These are phyloP conservation scores for Curvularia sp. DNA, from an alignment of 2,329 filamentous ascomycete genomes.

Conservation along the genomic window DNA sequence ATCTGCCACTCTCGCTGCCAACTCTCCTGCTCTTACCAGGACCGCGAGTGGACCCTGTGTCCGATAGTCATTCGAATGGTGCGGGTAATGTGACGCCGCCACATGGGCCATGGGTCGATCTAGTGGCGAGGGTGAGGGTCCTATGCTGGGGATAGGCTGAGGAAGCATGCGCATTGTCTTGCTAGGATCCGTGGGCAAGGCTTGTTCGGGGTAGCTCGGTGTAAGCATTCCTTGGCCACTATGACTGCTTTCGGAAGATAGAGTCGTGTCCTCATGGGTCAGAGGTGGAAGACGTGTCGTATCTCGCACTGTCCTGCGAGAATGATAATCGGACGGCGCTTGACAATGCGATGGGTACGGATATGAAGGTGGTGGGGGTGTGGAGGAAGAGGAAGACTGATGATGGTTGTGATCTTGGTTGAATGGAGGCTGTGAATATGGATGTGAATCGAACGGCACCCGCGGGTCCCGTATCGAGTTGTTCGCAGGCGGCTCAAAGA, in stretches of 20 bases:
- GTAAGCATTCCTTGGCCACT: constrained; percentile 29
- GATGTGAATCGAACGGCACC: constrained; percentile 27
- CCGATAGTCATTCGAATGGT: constrained; percentile 39
- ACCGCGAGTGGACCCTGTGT: constrained; percentile 47
- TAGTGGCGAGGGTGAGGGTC: constrained; percentile 39
- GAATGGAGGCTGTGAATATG: constrained; percentile 30
- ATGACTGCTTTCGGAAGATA: constrained; percentile 50
- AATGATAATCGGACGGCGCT: constrained; percentile 36
- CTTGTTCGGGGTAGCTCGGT: constrained; percentile 18
- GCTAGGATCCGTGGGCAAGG: constrained; percentile 37
- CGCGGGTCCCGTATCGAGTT: constrained; percentile 31
- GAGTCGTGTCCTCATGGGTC: constrained; percentile 49
- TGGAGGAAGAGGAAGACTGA: constrained; percentile 22
- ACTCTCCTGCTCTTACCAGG: constrained; percentile 48
- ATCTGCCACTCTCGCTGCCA: constrained; percentile 45
- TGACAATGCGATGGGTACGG: constrained; percentile 33
- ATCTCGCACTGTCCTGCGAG: constrained; percentile 43
- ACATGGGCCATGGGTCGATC: constrained; percentile 36
- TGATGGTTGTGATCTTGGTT: constrained; percentile 25
- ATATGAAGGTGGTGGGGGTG: constrained; percentile 28
- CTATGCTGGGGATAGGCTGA: constrained; percentile 45
- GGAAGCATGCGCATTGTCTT: constrained; percentile 49
- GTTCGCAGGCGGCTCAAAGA: constrained; percentile 32
- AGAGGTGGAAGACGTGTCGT: constrained; percentile 42
- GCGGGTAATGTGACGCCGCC: constrained; percentile 23